Percentiles rank a stretch among this genome's conserved stretches.
Evolutionary conservation across 2,329 filamentous ascomycete genomes (phyloP).

Genomic region (Ceratocystis variospora): DNA sequence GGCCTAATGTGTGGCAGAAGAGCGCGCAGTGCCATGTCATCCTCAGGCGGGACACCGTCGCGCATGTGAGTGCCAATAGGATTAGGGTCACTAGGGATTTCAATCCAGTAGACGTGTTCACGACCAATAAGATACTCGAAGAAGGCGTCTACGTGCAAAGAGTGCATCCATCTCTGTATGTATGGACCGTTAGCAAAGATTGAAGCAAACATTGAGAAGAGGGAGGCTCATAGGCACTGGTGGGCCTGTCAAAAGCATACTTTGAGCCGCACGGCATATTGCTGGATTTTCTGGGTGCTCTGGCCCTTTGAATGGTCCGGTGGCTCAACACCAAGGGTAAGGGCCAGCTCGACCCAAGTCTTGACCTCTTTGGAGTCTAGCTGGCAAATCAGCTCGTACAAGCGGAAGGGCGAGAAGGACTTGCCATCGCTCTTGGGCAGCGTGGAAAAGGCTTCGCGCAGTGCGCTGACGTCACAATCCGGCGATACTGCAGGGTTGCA

Average conservation of each 20-base stretch:
- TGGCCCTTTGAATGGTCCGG: conserved; percentile 71
- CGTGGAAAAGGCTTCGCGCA: conserved; percentile 62
- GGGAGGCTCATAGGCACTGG: neutral
- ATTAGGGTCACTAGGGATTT: conserved; percentile 52
- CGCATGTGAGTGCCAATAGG: conserved; percentile 51
- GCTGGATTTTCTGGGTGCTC: conserved; percentile 85
- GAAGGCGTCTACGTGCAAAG: conserved; percentile 88
- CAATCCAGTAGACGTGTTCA: conserved; percentile 61
- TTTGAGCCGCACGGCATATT: conserved; percentile 86
- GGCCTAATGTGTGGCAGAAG: conserved; percentile 63
- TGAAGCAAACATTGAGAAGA: too few relatives aligned
- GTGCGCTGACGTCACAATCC: conserved; percentile 53
- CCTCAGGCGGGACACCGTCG: conserved; percentile 72
- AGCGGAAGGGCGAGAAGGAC: conserved; percentile 60
- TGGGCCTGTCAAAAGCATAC: conserved; percentile 31
- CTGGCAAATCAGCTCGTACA: conserved; percentile 67
- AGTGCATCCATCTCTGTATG: conserved; percentile 78
- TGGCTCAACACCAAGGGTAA: conserved; percentile 76
- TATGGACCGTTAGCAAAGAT: neutral
- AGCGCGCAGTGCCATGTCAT: conserved; percentile 76
- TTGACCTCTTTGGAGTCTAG: conserved; percentile 74
- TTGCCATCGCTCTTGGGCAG: conserved; percentile 83
- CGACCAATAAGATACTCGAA: conserved; percentile 67
- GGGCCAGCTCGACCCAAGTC: conserved; percentile 80
- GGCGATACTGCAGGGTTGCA: conserved; percentile 67